A percentile compares a stretch with the other conserved stretches of the same genome.
phyloP scores from a whole-genome alignment of 164 flowering plant species.

The Berberis vulgaris region DNA sequence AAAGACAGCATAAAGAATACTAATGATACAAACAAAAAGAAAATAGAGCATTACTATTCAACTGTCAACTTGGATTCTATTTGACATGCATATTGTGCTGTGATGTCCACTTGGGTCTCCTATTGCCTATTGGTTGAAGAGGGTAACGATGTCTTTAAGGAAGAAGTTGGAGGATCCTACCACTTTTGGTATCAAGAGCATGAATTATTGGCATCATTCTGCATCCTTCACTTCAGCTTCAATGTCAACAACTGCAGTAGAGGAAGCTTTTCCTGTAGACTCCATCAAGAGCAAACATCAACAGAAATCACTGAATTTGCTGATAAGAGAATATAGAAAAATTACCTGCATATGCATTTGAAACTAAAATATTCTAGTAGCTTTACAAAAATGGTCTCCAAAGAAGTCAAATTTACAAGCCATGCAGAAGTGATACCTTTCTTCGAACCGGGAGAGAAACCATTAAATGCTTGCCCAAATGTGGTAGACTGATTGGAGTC shows the following conservation, averaged over 20 bases:
- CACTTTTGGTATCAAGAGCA: not conserved
- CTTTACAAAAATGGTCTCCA: not conserved
- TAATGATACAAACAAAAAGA: no score
- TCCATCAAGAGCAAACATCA: conserved; percentile 1
- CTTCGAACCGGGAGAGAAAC: conserved; percentile 37
- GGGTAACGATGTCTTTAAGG: no score
- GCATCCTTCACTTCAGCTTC: conserved; percentile 86
- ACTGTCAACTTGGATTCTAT: no score
- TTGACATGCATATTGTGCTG: no score
- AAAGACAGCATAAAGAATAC: no score
- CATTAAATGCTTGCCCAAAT: conserved; percentile 45
- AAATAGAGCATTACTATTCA: no score
- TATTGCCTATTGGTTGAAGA: no score
- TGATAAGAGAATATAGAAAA: not conserved
- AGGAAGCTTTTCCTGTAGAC: conserved; percentile 38
- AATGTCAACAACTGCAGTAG: conserved; percentile 56
- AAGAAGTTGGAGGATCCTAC: no score
- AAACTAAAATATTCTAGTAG: not conserved
- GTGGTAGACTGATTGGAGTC: conserved; percentile 38
- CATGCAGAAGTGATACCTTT: conserved; percentile 36
- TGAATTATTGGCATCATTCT: conserved; percentile 32
- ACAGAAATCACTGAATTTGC: not conserved
- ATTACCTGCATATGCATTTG: not conserved
- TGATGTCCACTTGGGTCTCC: no score
- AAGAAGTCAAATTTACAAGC: not conserved